phyloP scores from a whole-genome alignment of 306 rosid genomes.

The Phaseolus lunatus region DNA sequence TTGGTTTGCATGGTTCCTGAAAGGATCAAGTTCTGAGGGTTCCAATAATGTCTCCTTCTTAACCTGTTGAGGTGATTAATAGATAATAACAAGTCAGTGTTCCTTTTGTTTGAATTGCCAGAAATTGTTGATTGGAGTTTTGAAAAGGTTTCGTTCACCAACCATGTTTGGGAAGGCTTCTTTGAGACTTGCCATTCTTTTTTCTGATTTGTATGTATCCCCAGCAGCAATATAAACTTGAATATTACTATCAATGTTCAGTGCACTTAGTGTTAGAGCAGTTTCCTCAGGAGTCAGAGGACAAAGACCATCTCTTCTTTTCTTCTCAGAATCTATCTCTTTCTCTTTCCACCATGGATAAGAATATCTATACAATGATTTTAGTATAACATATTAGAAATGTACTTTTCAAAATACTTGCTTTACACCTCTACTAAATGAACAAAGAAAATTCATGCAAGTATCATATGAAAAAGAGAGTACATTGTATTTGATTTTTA shows the following conservation, averaged over 20 bases:
- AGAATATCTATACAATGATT: slow-evolving; percentile 58
- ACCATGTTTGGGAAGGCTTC: slow-evolving; percentile 75
- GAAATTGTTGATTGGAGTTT: slow-evolving; percentile 20
- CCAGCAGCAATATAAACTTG: slow-evolving; percentile 85
- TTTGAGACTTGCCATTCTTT: slow-evolving; percentile 61
- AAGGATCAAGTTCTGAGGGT: slow-evolving; percentile 65
- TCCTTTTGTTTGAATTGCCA: slow-evolving; percentile 22
- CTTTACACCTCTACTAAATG: background rate
- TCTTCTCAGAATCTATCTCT: slow-evolving; percentile 67
- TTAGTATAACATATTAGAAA: background rate
- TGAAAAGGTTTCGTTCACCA: slow-evolving; percentile 34
- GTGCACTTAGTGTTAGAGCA: slow-evolving; percentile 62
- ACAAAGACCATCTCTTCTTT: slow-evolving; percentile 72
- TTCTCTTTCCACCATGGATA: slow-evolving; percentile 86
- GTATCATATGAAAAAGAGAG: too few species aligned
- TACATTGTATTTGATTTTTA: background rate
- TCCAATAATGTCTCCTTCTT: slow-evolving; percentile 77
- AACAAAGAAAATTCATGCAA: too few species aligned
- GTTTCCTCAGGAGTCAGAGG: slow-evolving; percentile 88
- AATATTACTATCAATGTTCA: slow-evolving; percentile 64
- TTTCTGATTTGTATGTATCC: slow-evolving; percentile 69
- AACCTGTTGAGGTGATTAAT: slow-evolving; percentile 32
- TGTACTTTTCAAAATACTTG: background rate
- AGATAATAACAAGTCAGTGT: background rate
- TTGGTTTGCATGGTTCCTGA: slow-evolving; percentile 72